A percentile compares a stretch with the other conserved stretches of the same genome.
Evolutionary conservation across 2,329 filamentous ascomycete genomes (phyloP).

Genomic region (Penicillium verrucosum): DNA sequence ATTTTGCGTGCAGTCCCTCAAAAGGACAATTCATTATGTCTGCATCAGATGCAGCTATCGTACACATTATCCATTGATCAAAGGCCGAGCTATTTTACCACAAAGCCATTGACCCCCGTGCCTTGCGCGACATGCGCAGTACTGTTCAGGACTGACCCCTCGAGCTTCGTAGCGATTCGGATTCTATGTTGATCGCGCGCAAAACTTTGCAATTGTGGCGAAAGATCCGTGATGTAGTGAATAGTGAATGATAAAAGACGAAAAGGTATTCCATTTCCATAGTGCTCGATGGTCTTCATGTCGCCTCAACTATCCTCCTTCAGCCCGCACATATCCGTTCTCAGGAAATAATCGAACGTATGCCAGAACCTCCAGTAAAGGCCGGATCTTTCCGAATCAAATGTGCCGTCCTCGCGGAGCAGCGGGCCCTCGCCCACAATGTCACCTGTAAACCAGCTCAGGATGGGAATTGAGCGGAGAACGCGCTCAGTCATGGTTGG

Average conservation of each 20-base stretch:
- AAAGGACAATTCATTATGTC: slow-evolving; percentile 14
- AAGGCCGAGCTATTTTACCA: background rate
- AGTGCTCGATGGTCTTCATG: background rate
- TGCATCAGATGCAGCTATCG: slow-evolving; percentile 16
- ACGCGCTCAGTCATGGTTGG: slow-evolving; percentile 63
- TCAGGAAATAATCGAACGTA: slow-evolving; percentile 54
- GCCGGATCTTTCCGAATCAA: slow-evolving; percentile 68
- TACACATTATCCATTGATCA: slow-evolving; percentile 10
- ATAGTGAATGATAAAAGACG: background rate
- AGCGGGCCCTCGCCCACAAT: slow-evolving; percentile 48
- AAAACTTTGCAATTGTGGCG: background rate
- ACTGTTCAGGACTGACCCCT: background rate
- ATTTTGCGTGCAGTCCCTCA: background rate
- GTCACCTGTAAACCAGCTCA: slow-evolving; percentile 66
- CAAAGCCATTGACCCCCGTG: background rate
- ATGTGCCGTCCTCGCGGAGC: slow-evolving; percentile 45
- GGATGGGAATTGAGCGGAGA: slow-evolving; percentile 63
- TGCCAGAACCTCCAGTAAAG: slow-evolving; percentile 61
- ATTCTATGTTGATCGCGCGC: background rate
- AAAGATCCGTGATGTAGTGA: background rate
- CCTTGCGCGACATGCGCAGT: background rate
- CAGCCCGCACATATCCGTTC: slow-evolving; percentile 60
- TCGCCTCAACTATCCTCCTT: slow-evolving; percentile 47
- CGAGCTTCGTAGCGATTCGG: background rate
- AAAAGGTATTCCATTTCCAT: background rate